Base-by-base conservation (phyloP, 306 rosid genomes). In the Prosopis cineraria region DNA sequence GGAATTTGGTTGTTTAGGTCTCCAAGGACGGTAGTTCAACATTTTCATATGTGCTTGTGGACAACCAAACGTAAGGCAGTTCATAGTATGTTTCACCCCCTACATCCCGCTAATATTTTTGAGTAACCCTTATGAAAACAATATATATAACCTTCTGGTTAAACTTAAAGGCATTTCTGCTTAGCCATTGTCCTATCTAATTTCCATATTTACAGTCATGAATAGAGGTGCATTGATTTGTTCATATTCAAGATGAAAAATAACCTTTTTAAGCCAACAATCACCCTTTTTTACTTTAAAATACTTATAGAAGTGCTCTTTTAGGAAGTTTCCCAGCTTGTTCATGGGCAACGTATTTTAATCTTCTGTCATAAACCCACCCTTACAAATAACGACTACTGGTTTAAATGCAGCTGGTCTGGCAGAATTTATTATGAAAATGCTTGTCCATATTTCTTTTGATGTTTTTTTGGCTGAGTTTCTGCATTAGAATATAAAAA, bases 1-100 rank as follows among this genome's bases (percentile, higher is more conserved):
- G 53, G 44, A 70, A 55, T 41, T 14, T 65, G 30, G 45, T 71
- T 82, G 83, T 84, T 63, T 90, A 95, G 97, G 91, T 91, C 71
- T 80, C 97, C 43, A 62, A 91, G 77, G 93, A 84, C n/a, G 98
- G 96, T 10, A 89, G 76, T 78, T 90, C 98, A 81, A 89, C 98
- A 3, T 88, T 95, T 79, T 75, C 96, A 40, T 95, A 89, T 74
- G 63, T 95, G 37, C 83, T 92, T 73, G 96, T 95, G 22, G 98
- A 95, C 86, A 88, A 64, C 44, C 87, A 89, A 85, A 95, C 83
- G 98, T 92, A 83, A 88, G 97, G 53, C 80, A 56, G 62, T 74
- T 34, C 16, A 73, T 74, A 53, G 43, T 36, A 7, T 82, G 40
- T 47, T 79, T 78, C 72, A 20, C 62, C 58, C 72, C 37, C 68